These are phyloP conservation scores for Trichophyton schoenleinii DNA, from an alignment of 2,329 filamentous ascomycete genomes.

Conservation along the genomic window DNA sequence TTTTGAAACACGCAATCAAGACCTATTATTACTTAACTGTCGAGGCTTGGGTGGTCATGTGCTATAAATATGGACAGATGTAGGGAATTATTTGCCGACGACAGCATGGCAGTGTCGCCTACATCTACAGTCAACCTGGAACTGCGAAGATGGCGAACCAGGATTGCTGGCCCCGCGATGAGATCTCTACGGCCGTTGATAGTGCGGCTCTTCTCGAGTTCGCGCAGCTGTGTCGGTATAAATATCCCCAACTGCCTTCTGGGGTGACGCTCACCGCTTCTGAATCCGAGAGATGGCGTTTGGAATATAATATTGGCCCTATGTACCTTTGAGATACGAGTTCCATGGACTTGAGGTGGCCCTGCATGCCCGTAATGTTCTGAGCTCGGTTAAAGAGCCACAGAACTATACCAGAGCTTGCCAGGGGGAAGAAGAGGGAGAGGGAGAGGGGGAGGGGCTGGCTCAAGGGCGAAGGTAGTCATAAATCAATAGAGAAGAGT, in stretches of 20 bases:
- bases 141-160: not conserved
- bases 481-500: not conserved
- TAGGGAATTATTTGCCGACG: constrained; percentile 3
- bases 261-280: not conserved
- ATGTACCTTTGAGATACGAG: too few relatives aligned
- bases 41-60: not conserved
- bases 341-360: too few relatives aligned
- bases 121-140: not conserved
- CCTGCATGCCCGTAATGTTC: too few relatives aligned
- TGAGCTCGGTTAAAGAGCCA: too few relatives aligned
- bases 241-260: not conserved
- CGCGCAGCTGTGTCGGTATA: not conserved
- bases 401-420: too few relatives aligned
- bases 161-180: not conserved
- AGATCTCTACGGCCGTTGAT: not conserved
- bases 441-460: too few relatives aligned
- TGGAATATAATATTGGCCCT: too few relatives aligned
- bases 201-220: not conserved
- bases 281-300: not conserved
- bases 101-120: not conserved
- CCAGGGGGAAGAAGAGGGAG: too few relatives aligned
- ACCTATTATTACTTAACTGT: not conserved
- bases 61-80: not conserved
- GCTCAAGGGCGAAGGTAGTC: too few relatives aligned
- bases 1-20: not conserved